Evolutionary conservation across 352 stramenopile genomes (phyloP).

Genomic region (Phytophthora litchii): DNA sequence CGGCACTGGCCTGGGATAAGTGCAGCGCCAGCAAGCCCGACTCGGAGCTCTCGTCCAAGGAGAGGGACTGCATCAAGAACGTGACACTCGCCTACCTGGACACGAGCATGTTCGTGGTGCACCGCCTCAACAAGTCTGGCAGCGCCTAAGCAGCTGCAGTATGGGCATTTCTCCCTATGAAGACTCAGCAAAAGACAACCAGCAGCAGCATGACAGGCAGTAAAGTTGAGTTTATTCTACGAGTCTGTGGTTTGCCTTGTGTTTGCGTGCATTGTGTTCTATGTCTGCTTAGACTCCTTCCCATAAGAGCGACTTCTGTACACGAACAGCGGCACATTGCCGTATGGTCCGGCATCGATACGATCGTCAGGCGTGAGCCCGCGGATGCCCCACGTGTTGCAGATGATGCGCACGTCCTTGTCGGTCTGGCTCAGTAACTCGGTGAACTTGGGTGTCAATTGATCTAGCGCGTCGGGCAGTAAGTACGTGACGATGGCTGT

Average conservation of each 20-base stretch:
- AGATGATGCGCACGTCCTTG: constrained; percentile 57
- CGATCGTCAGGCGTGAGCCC: constrained; percentile 38
- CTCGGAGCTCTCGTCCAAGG: constrained; percentile 79
- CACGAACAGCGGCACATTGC: constrained; percentile 58
- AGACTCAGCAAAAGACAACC: constrained; percentile 3
- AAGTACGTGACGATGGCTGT: constrained; percentile 69
- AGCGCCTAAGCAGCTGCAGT: constrained; percentile 29
- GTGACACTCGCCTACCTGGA: constrained; percentile 87
- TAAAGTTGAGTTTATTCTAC: constrained; percentile 26
- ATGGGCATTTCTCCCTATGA: background rate
- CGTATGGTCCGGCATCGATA: constrained; percentile 44
- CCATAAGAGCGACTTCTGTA: constrained; percentile 38
- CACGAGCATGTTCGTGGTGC: constrained; percentile 86
- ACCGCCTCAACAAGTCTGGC: constrained; percentile 80
- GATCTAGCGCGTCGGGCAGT: constrained; percentile 53
- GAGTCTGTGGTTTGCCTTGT: background rate
- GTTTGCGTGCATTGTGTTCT: constrained; percentile 6
- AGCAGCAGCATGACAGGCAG: constrained; percentile 2
- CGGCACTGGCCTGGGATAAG: constrained; percentile 89
- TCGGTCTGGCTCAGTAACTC: constrained; percentile 37
- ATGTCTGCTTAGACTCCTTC: constrained; percentile 12
- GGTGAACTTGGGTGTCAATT: constrained; percentile 47
- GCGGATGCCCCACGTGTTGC: constrained; percentile 66
- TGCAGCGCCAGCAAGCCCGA: constrained; percentile 87
- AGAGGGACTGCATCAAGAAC: constrained; percentile 90